Evolutionary conservation across 179 eudicot genomes (phyloP).

Genomic region (Sideroxylon spinosum): DNA sequence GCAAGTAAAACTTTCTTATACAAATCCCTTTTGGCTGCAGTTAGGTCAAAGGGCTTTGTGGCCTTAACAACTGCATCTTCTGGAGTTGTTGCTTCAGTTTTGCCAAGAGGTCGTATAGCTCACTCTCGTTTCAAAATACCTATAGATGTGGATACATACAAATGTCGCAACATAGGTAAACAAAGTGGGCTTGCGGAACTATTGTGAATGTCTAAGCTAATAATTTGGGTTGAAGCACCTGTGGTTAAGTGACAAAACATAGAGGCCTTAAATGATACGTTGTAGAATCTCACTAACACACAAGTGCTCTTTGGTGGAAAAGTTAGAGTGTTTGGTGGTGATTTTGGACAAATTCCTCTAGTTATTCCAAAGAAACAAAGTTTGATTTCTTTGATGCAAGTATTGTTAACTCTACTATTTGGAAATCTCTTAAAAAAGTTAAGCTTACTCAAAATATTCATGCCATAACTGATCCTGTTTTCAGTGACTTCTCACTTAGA

Average conservation of each 20-base stretch:
- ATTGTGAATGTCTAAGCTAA: not conserved
- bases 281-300: not conserved
- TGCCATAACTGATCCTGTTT: not conserved
- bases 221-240: not conserved
- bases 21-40: not conserved
- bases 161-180: not conserved
- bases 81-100: not conserved
- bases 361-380: not conserved
- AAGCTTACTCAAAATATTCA: not conserved
- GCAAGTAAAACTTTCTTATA: not conserved
- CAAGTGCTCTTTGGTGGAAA: conserved; percentile 17
- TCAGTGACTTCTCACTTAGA: not conserved
- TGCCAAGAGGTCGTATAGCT: not conserved
- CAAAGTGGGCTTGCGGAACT: not conserved
- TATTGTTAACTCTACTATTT: not conserved
- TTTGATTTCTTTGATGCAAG: not conserved
- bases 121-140: not conserved
- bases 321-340: conserved; percentile 13
- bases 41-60: not conserved
- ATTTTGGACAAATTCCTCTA: not conserved
- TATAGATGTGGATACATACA: not conserved
- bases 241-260: not conserved
- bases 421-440: not conserved
- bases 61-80: not conserved
- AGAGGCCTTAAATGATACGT: not conserved